Percentiles rank a stretch among this genome's conserved stretches.
phyloP scores from a whole-genome alignment of 2,329 filamentous ascomycete species.

The Dothiorella sarmentorum region DNA sequence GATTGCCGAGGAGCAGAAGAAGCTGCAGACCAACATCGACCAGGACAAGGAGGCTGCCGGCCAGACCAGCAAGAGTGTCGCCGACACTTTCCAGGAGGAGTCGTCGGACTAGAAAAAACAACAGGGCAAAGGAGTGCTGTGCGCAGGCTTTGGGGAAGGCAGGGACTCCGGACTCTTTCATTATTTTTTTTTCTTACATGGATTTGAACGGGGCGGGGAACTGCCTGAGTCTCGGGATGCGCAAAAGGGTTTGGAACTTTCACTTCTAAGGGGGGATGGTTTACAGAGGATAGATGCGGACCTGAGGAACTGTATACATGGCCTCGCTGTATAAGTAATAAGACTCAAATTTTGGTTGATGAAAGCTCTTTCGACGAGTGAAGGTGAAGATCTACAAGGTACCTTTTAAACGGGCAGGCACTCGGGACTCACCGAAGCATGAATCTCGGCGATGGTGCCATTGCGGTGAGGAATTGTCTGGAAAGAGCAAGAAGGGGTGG shows the following conservation, averaged over 20 bases:
- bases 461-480: background rate
- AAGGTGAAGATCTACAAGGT: no score
- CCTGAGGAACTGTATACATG: no score
- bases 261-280: no score
- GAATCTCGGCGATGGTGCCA: background rate
- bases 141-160: background rate
- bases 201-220: no score
- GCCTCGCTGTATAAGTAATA: no score
- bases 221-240: no score
- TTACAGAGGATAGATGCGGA: no score
- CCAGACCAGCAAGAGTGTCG: conserved; percentile 35
- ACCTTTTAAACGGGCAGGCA: no score
- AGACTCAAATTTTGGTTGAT: no score
- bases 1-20: conserved; percentile 48
- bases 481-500: background rate
- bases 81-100: background rate
- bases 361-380: no score
- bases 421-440: background rate
- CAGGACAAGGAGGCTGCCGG: conserved; percentile 49
- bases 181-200: background rate
- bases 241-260: no score
- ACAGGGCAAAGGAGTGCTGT: no score
- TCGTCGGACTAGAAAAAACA: background rate
- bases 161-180: background rate
- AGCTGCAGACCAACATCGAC: conserved; percentile 53